Evolutionary conservation across 805 yeast genomes (phyloP), one percentile per base, ranked within the genome.

Genomic region (Metschnikowia baotianmanensis): DNA sequence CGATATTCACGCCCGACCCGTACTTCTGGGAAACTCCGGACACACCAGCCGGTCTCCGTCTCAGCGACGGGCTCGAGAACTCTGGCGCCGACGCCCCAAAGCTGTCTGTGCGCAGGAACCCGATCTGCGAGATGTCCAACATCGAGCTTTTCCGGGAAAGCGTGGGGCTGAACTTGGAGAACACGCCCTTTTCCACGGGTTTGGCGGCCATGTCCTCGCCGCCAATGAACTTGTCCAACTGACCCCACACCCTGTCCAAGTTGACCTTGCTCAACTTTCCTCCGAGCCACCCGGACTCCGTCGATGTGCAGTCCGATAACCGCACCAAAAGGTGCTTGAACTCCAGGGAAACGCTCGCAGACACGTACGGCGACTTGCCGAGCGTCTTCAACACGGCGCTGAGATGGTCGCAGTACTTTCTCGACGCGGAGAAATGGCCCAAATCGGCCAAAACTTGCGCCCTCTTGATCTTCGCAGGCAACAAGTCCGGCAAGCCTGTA

Each of bases 221-320:
- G 1, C 96, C 97, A 28, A 95, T 83, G 43, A 91, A 89, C 57
- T 87, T 87, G 59, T 87, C 96, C 32, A 87, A 62, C 31, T 84
- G 90, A 9, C 93, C 91, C 96, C 96, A 87, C 39, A 88, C 82
- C 56, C 79, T 83, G 51, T 89, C 95, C 38, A 87, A 69, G 50
- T 78, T 81, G 18, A 83, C 84, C 53, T 82, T 80, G 11, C 69
- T 62, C 39, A 69, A 67, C 40, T 56, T 69, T 16, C 59, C 50
- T 16, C 86, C 83, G 48, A 89, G 76, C 97, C 96, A 90, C 4
- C 89, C 74, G 22, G 77, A 74, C 31, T 74, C 77, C 17, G 55
- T 58, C 20, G 64, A 45, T 4, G 60, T 61, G 20, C 67, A 52
- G 19, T 72, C 77, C 6, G 77, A 67, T 18, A 78, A 53, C 49